A percentile compares a stretch with the other conserved stretches of the same genome.
These are phyloP conservation scores for Pseudomonodictys pantanalensis DNA, from an alignment of 495 filamentous ascomycete species.

Conservation along the genomic window DNA sequence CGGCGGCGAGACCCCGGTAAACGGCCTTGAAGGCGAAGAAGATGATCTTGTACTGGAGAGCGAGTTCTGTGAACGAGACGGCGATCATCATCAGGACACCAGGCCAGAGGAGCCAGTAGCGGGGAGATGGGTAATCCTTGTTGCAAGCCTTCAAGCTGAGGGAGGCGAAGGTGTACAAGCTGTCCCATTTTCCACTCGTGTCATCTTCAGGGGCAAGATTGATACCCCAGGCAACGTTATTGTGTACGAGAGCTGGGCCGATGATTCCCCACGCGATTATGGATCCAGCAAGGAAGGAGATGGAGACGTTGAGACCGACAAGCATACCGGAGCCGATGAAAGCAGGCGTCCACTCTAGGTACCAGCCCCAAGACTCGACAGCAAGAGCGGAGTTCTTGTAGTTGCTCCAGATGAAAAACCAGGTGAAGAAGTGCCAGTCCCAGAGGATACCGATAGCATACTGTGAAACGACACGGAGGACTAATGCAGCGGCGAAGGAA, in stretches of 20 bases:
- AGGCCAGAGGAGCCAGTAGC: slow-evolving; percentile 68
- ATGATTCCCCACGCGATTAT: slow-evolving; percentile 65
- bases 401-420: slow-evolving; percentile 62
- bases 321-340: slow-evolving; percentile 67
- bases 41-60: slow-evolving; percentile 61
- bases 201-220: slow-evolving; percentile 41
- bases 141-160: slow-evolving; percentile 47
- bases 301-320: slow-evolving; percentile 62
- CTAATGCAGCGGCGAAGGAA: slow-evolving; percentile 51
- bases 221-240: slow-evolving; percentile 50
- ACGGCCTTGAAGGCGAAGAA: slow-evolving; percentile 51
- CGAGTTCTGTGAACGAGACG: slow-evolving; percentile 57
- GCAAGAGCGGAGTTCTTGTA: slow-evolving; percentile 55
- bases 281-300: slow-evolving; percentile 60
- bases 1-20: slow-evolving; percentile 47
- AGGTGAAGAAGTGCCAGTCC: slow-evolving; percentile 65
- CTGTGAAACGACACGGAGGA: slow-evolving; percentile 57
- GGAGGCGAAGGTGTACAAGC: slow-evolving; percentile 50
- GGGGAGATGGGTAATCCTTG: slow-evolving; percentile 52
- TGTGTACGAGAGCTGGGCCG: slow-evolving; percentile 59
- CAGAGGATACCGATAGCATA: slow-evolving; percentile 63
- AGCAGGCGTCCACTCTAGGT: slow-evolving; percentile 61
- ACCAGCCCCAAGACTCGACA: slow-evolving; percentile 66
- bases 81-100: slow-evolving; percentile 65
- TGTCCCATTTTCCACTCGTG: slow-evolving; percentile 54